These are phyloP conservation scores for Rhodosporidiobolus sp. DNA, from an alignment of 768 basidiomycete species.

Conservation along the genomic window DNA sequence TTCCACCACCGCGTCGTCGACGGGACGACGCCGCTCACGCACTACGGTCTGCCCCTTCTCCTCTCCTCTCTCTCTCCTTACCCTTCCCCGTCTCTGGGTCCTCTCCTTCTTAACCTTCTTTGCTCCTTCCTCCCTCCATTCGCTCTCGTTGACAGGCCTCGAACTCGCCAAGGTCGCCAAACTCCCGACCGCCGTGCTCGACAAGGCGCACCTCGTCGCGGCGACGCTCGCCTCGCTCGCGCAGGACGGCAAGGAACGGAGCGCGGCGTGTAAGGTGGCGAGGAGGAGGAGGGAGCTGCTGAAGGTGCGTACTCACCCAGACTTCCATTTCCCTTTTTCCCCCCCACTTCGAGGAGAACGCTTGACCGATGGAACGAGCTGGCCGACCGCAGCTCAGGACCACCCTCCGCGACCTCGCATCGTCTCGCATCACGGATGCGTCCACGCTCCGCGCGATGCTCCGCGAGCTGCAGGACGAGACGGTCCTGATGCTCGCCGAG, in stretches of 20 bases:
- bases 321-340: too few species aligned
- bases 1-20: slow-evolving; percentile 49
- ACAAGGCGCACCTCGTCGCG: slow-evolving; percentile 23
- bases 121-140: not conserved
- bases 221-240: slow-evolving; percentile 18
- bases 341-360: not conserved
- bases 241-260: not conserved
- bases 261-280: not conserved
- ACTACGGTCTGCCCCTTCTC: slow-evolving; percentile 47
- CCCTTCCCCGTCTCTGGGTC: too few species aligned
- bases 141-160: too few species aligned
- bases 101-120: not conserved
- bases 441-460: not conserved
- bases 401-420: slow-evolving; percentile 2
- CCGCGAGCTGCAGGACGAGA: slow-evolving; percentile 1
- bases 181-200: slow-evolving; percentile 68
- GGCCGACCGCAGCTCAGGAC: slow-evolving; percentile 11
- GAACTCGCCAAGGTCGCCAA: slow-evolving; percentile 85
- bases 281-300: slow-evolving; percentile 16
- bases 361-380: not conserved
- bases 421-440: not conserved
- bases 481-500: slow-evolving; percentile 14
- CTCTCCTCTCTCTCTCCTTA: not conserved
- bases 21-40: slow-evolving; percentile 43
- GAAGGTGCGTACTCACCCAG: not conserved